A percentile compares a stretch with the other conserved stretches of the same genome.
Conservation (phyloP, 768 basidiomycete genomes). For the Naganishia onofrii region DNA sequence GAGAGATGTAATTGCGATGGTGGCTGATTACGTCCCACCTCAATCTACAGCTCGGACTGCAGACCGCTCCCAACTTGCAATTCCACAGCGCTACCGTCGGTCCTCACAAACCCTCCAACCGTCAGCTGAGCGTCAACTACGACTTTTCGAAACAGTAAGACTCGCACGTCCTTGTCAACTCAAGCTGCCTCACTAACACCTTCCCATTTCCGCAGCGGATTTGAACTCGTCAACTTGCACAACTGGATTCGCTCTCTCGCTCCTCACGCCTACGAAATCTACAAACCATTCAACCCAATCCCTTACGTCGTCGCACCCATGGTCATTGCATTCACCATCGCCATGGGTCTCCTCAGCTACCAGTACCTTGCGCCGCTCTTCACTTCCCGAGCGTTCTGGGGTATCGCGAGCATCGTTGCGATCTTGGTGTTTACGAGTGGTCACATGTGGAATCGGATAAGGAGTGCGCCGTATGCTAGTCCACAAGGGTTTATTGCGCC, state of each 20-base stretch:
- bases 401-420: slow-evolving; percentile 60
- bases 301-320: slow-evolving; percentile 56
- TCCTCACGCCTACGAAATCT: slow-evolving; percentile 70
- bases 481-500: slow-evolving; percentile 55
- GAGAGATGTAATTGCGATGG: background rate
- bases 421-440: slow-evolving; percentile 85
- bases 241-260: slow-evolving; percentile 71
- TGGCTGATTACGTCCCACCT: background rate
- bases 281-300: slow-evolving; percentile 65
- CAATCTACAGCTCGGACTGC: slow-evolving; percentile 65
- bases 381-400: slow-evolving; percentile 49
- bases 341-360: slow-evolving; percentile 57
- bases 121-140: slow-evolving; percentile 28
- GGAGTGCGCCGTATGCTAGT: slow-evolving; percentile 64
- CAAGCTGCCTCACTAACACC: background rate
- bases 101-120: slow-evolving; percentile 34
- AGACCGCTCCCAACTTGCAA: slow-evolving; percentile 78
- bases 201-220: slow-evolving; percentile 62
- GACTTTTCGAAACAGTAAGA: slow-evolving; percentile 34
- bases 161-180: background rate
- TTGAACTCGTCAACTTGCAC: slow-evolving; percentile 73
- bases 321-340: slow-evolving; percentile 59
- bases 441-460: slow-evolving; percentile 94
- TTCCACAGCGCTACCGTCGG: slow-evolving; percentile 73
- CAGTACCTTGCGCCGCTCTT: slow-evolving; percentile 44